Percentiles rank a stretch among this genome's conserved stretches.
phyloP scores from a whole-genome alignment of 1,284 basidiomycete species.

The Nidula niveotomentosa region DNA sequence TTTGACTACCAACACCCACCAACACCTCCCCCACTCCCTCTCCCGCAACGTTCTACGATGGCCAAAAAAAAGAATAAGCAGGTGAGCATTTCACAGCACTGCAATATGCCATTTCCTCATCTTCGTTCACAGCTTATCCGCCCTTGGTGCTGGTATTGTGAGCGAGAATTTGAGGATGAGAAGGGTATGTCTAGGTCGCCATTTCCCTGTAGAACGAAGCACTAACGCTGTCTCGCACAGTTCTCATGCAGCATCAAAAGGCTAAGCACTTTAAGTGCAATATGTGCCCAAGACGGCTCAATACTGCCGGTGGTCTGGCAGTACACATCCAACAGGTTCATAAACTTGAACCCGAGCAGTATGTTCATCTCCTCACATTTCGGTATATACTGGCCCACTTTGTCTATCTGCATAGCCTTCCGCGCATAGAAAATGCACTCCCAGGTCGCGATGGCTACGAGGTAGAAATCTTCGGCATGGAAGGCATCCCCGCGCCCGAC shows the following conservation, averaged over 20 bases:
- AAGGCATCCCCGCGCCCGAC: conserved; percentile 94
- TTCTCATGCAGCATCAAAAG: conserved; percentile 98
- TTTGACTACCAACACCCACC: too few species aligned
- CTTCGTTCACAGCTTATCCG: conserved; percentile 64
- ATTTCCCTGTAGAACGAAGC: neutral
- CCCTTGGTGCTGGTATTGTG: conserved; percentile 99
- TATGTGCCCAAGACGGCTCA: conserved; percentile 92
- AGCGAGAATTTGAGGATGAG: conserved; percentile 98
- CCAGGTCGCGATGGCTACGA: conserved; percentile 98
- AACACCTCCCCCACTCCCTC: too few species aligned
- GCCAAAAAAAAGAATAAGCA: conserved; percentile 84
- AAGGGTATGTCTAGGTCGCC: conserved; percentile 61
- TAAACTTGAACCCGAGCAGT: conserved; percentile 97
- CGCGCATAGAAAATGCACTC: conserved; percentile 93
- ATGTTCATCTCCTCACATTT: conserved; percentile 24
- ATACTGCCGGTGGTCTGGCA: conserved; percentile 97
- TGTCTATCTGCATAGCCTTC: conserved; percentile 42
- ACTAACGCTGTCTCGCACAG: conserved; percentile 37
- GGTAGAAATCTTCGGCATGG: conserved; percentile 99
- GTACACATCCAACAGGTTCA: conserved; percentile 99
- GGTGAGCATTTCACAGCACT: conserved; percentile 31
- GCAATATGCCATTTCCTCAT: neutral
- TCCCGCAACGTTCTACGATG: conserved; percentile 35
- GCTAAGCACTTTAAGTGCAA: conserved; percentile 99
- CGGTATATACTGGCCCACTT: conserved; percentile 8